Conservation (phyloP, 1,284 basidiomycete species). For the Microbotryum saponariae region DNA sequence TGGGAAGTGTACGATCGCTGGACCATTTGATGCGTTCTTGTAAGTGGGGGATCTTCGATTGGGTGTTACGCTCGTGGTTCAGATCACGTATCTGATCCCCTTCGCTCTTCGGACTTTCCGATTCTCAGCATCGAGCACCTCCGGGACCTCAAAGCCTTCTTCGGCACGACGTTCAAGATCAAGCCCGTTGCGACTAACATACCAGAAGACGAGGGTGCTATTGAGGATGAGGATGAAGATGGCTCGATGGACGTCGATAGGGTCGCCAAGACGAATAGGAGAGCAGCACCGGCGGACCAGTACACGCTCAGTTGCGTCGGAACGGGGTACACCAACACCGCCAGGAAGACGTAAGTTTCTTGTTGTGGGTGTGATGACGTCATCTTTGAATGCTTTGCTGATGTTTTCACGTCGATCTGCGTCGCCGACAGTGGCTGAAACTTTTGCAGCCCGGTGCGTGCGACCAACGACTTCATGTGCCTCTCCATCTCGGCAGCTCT, state of each 20-base stretch:
- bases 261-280: slow-evolving; percentile 5
- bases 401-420: too few relatives aligned
- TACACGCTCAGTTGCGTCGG: slow-evolving; percentile 45
- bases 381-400: too few relatives aligned
- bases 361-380: too few relatives aligned
- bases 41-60: slow-evolving; percentile 25
- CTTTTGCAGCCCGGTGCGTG: too few relatives aligned
- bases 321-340: slow-evolving; percentile 47
- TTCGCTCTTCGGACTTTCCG: slow-evolving; percentile 16
- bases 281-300: slow-evolving; percentile 21
- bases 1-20: slow-evolving; percentile 74
- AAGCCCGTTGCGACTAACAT: slow-evolving; percentile 33
- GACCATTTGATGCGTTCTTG: slow-evolving; percentile 41
- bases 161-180: slow-evolving; percentile 58
- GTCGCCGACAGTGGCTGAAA: too few relatives aligned
- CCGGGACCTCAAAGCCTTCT: slow-evolving; percentile 70
- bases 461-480: too few relatives aligned
- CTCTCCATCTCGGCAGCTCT: too few relatives aligned
- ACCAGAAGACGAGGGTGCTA: slow-evolving; percentile 18
- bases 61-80: slow-evolving; percentile 31
- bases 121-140: slow-evolving; percentile 75
- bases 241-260: slow-evolving; percentile 12
- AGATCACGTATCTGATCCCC: slow-evolving; percentile 31
- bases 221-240: slow-evolving; percentile 26
- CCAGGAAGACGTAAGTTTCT: slow-evolving; percentile 37